Conservation (phyloP, 1,284 basidiomycete species). For the Coniferiporia sulphurascens region DNA sequence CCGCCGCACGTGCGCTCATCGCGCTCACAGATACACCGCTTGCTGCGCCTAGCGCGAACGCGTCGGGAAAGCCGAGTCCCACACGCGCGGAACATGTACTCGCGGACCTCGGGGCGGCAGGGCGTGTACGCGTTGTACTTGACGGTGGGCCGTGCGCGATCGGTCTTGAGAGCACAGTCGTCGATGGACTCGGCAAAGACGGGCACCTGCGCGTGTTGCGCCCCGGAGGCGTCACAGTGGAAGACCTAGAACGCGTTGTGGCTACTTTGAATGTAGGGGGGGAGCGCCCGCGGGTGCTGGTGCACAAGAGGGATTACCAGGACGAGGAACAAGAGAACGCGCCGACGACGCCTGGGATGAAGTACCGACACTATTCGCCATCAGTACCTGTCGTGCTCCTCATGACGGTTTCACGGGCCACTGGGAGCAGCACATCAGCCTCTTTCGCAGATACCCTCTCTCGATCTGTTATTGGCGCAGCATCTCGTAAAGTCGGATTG, state of each 20-base stretch:
- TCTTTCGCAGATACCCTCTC: constrained; percentile 24
- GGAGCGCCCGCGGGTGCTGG: constrained; percentile 54
- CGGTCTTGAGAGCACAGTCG: constrained; percentile 93
- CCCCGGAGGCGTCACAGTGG: constrained; percentile 91
- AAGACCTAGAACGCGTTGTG: constrained; percentile 72
- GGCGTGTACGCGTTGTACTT: constrained; percentile 74
- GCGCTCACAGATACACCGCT: constrained; percentile 71
- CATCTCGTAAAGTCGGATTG: constrained; percentile 53
- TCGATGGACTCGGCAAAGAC: constrained; percentile 76
- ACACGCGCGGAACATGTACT: constrained; percentile 88
- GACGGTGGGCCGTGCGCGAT: constrained; percentile 92
- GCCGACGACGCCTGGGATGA: constrained; percentile 99
- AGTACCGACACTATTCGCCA: constrained; percentile 97
- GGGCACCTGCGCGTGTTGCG: constrained; percentile 80
- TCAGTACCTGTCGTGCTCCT: constrained; percentile 78
- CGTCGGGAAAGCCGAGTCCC: constrained; percentile 90
- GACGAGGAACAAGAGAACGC: constrained; percentile 62
- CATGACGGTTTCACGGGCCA: constrained; percentile 43
- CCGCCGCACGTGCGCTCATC: constrained; percentile 89
- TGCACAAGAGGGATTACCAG: constrained; percentile 69
- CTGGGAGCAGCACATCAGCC: constrained; percentile 28
- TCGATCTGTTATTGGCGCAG: constrained; percentile 31
- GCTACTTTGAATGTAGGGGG: constrained; percentile 31
- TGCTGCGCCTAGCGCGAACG: constrained; percentile 95
- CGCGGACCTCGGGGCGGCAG: constrained; percentile 61